A percentile compares a stretch with the other conserved stretches of the same genome.
phyloP scores from a whole-genome alignment of 2,329 filamentous ascomycete genomes.

The Ceratocystis papillata region DNA sequence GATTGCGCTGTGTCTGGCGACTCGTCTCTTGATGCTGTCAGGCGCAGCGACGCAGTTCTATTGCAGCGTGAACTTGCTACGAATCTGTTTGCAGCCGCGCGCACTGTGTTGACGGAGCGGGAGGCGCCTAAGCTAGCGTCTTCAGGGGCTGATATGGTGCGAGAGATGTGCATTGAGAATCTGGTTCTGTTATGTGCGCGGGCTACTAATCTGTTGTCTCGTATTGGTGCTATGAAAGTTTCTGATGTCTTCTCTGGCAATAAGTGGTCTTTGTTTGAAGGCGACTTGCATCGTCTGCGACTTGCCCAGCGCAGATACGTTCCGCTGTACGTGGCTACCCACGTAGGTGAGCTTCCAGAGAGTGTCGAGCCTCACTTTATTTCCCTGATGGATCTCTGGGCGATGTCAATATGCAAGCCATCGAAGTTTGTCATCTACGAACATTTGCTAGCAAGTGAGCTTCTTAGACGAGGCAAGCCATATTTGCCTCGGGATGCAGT shows the following conservation, averaged over 20 bases:
- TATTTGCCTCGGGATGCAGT: conserved; percentile 37
- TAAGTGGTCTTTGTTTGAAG: conserved; percentile 41
- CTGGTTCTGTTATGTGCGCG: conserved; percentile 38
- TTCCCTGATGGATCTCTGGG: conserved; percentile 43
- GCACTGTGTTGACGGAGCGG: conserved; percentile 31
- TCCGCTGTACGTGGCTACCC: conserved; percentile 41
- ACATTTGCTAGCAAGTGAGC: conserved; percentile 39
- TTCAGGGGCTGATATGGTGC: conserved; percentile 26
- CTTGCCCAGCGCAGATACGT: conserved; percentile 38
- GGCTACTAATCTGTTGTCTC: conserved; percentile 38
- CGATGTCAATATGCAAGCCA: conserved; percentile 43
- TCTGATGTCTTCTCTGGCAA: conserved; percentile 37
- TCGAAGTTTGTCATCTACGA: conserved; percentile 38
- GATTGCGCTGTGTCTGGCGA: conserved; percentile 30
- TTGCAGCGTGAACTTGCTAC: conserved; percentile 41
- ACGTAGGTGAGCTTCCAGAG: conserved; percentile 39
- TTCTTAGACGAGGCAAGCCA: conserved; percentile 35
- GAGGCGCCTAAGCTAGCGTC: conserved; percentile 1
- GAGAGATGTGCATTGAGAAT: conserved; percentile 36
- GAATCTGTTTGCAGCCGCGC: conserved; percentile 40
- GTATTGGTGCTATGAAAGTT: conserved; percentile 37
- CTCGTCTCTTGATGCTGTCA: not conserved
- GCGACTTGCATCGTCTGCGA: conserved; percentile 33
- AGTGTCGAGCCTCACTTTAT: conserved; percentile 39
- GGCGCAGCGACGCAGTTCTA: conserved; percentile 26